Evolutionary conservation across 768 basidiomycete genomes (phyloP).

Genomic region (Mycena galopus): DNA sequence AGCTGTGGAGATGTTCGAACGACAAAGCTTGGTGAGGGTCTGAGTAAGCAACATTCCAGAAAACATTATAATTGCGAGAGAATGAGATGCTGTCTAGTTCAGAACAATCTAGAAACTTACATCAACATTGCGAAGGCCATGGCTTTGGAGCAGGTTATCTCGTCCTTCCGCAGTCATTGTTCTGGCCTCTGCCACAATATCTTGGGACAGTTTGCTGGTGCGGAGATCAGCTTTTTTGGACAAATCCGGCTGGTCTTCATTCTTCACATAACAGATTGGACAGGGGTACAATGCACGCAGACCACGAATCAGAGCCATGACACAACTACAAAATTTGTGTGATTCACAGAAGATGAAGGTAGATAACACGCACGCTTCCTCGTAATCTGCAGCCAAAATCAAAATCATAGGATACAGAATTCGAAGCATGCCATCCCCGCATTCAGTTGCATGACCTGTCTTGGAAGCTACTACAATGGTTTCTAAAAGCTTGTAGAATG

Average conservation of each 20-base stretch:
- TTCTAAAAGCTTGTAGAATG: conserved; percentile 40
- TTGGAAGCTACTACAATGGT: conserved; percentile 27
- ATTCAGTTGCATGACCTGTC: conserved; percentile 32
- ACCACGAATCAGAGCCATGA: too few species aligned
- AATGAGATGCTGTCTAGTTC: too few species aligned
- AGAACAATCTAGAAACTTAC: not conserved
- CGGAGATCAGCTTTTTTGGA: too few species aligned
- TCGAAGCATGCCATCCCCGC: conserved; percentile 43
- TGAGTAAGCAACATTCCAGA: conserved; percentile 51
- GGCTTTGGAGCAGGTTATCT: too few species aligned
- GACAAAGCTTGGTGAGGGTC: conserved; percentile 50
- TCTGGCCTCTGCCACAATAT: too few species aligned
- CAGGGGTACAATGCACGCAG: too few species aligned
- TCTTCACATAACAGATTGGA: conserved; percentile 47
- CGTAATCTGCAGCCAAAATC: conserved; percentile 9
- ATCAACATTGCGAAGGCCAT: too few species aligned
- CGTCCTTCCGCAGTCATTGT: too few species aligned
- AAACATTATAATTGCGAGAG: conserved; percentile 52
- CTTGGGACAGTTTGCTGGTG: too few species aligned
- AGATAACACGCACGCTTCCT: conserved; percentile 50
- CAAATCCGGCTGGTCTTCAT: not conserved
- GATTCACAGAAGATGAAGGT: not conserved
- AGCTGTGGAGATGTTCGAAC: conserved; percentile 55
- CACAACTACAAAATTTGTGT: too few species aligned
- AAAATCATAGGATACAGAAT: too few species aligned